A percentile compares a stretch with the other conserved stretches of the same genome.
These are phyloP conservation scores for Sporothrix variecibatus DNA, from an alignment of 2,329 filamentous ascomycete species.

Conservation along the genomic window DNA sequence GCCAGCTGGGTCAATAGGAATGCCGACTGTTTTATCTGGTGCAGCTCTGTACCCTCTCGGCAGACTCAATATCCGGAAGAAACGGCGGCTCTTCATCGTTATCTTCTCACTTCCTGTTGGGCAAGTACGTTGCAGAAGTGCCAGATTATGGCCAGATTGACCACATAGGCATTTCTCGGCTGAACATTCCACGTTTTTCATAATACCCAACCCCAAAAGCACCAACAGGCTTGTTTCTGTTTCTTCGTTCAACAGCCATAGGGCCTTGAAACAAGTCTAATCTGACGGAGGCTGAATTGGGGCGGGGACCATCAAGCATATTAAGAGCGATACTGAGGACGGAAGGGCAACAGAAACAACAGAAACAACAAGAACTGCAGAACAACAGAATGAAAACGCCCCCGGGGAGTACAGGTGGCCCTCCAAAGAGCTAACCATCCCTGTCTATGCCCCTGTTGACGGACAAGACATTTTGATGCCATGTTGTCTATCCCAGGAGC, in stretches of 20 bases:
- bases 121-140: background rate
- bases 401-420: background rate
- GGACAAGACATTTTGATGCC: slow-evolving; percentile 8
- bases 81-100: background rate
- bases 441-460: background rate
- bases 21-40: background rate
- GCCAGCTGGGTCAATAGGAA: background rate
- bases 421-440: background rate
- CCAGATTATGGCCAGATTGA: background rate
- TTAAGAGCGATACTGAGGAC: background rate
- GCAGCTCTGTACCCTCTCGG: background rate
- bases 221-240: background rate
- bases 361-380: background rate
- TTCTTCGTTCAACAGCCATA: background rate
- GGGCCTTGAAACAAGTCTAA: background rate
- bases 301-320: background rate
- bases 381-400: background rate
- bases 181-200: no score
- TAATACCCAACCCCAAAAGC: background rate
- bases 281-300: background rate
- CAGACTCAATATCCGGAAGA: background rate
- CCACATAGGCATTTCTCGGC: background rate
- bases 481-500: background rate
- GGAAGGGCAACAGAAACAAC: background rate
- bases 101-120: background rate